A percentile compares a stretch with the other conserved stretches of the same genome.
These are phyloP conservation scores for Dioscorea dumetorum DNA, from an alignment of 106 monocot species.

Conservation along the genomic window DNA sequence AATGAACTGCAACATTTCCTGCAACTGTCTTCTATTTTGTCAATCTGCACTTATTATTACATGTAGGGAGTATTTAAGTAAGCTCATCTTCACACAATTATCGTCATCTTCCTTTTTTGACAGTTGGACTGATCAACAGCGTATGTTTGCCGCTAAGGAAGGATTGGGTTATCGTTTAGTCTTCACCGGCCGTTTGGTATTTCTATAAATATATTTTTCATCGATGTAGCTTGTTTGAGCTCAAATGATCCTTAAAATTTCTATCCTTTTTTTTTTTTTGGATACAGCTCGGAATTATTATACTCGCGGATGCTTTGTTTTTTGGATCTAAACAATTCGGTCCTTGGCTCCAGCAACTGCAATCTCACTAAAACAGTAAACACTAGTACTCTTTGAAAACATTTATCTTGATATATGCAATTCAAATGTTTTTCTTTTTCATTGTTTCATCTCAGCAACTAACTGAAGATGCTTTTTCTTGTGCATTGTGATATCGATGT, in stretches of 20 bases:
- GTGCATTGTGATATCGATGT: conserved; percentile 13
- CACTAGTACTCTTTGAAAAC: neutral
- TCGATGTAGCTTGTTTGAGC: neutral
- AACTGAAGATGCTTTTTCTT: conserved; percentile 23
- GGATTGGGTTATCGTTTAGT: conserved; percentile 81
- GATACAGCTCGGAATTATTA: conserved; percentile 53
- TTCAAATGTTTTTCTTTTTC: neutral
- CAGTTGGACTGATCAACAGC: conserved; percentile 98
- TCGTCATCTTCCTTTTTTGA: neutral
- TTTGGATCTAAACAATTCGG: conserved; percentile 68
- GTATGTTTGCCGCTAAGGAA: conserved; percentile 66
- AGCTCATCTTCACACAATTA: neutral
- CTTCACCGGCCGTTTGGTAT: conserved; percentile 87
- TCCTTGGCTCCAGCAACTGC: conserved; percentile 56
- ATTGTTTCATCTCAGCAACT: neutral
- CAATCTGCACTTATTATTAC: neutral
- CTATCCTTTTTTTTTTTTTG: neutral
- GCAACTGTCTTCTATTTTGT: no score
- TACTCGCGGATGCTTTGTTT: conserved; percentile 76
- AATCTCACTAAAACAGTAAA: conserved; percentile 32
- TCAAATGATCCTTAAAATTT: neutral
- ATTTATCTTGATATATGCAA: neutral
- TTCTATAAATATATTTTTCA: neutral
- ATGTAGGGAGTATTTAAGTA: no score
- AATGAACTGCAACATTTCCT: no score